A percentile compares a stretch with the other conserved stretches of the same genome.
Evolutionary conservation across 2,329 filamentous ascomycete genomes (phyloP).

Genomic region (Chaetomiaceae sp.): DNA sequence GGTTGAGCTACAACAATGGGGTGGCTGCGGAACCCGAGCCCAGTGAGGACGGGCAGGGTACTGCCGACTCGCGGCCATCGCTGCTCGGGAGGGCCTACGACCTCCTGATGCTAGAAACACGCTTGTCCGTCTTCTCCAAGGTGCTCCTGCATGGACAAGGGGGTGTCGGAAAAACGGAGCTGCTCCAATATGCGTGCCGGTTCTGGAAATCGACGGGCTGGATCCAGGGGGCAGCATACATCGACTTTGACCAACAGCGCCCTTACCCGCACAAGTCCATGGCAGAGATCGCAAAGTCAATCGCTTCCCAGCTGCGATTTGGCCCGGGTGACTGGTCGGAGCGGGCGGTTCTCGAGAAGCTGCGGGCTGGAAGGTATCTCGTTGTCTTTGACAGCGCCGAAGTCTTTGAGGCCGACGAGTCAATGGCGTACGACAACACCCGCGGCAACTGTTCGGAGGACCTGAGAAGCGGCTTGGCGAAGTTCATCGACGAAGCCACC

Average conservation of each 20-base stretch:
- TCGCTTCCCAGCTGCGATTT: not conserved
- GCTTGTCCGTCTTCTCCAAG: not conserved
- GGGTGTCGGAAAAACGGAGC: not conserved
- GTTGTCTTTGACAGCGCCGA: slow-evolving; percentile 1
- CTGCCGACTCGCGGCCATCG: too few relatives aligned
- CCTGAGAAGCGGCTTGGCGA: not conserved
- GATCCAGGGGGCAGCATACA: not conserved
- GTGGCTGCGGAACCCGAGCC: too few relatives aligned
- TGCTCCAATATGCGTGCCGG: not conserved
- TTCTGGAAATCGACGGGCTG: slow-evolving; percentile 1
- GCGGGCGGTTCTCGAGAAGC: not conserved
- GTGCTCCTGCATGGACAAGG: not conserved
- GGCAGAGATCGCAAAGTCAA: not conserved
- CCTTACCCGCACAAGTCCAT: not conserved
- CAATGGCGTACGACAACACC: not conserved
- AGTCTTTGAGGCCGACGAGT: not conserved
- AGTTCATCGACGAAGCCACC: not conserved
- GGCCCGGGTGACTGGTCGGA: not conserved
- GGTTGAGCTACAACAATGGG: too few relatives aligned
- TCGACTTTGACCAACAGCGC: not conserved
- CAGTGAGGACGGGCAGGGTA: too few relatives aligned
- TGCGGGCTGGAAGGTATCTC: not conserved
- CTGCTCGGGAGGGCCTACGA: not conserved
- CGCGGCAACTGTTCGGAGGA: not conserved
- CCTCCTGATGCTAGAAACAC: not conserved